Percentiles rank a stretch among this genome's conserved stretches.
Conservation (phyloP, 2,329 filamentous ascomycete genomes). For the Phoma herbarum region DNA sequence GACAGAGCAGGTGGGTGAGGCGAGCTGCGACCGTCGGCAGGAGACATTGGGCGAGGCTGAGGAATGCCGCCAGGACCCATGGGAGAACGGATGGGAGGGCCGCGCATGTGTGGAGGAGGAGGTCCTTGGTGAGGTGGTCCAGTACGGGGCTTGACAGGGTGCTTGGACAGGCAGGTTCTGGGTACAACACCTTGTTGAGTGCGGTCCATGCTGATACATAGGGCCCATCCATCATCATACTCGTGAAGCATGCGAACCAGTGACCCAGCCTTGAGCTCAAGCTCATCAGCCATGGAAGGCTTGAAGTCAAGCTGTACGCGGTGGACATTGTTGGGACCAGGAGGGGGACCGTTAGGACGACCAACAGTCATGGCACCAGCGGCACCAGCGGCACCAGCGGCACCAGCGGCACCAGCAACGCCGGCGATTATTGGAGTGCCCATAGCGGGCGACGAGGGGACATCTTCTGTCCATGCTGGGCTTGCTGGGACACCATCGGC, state of each 20-base stretch:
- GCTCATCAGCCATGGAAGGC: constrained; percentile 90
- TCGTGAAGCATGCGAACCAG: constrained; percentile 90
- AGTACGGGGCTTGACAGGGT: constrained; percentile 85
- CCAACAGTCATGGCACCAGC: constrained; percentile 65
- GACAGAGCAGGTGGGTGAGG: constrained; percentile 58
- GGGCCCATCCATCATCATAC: constrained; percentile 98
- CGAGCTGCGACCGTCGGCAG: constrained; percentile 54
- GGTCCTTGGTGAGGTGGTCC: constrained; percentile 63
- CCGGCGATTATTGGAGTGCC: constrained; percentile 17
- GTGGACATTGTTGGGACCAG: constrained; percentile 72
- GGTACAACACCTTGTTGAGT: constrained; percentile 93
- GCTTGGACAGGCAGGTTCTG: constrained; percentile 89
- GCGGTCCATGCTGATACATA: constrained; percentile 89
- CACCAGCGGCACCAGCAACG: constrained; percentile 60
- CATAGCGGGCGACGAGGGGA: constrained; percentile 59
- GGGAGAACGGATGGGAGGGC: constrained; percentile 41
- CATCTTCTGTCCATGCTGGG: constrained; percentile 69
- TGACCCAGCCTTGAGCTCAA: constrained; percentile 81
- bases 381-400: constrained; percentile 44
- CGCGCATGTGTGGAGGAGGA: constrained; percentile 50
- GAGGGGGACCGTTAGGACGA: constrained; percentile 66
- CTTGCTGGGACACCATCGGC: constrained; percentile 57
- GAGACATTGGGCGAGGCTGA: constrained; percentile 54
- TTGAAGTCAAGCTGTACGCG: constrained; percentile 94
- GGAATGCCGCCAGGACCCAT: constrained; percentile 45